A percentile compares a stretch with the other conserved stretches of the same genome.
These are phyloP conservation scores for Backusella westeae DNA, from an alignment of 192 early-diverging fungal species.

Conservation along the genomic window DNA sequence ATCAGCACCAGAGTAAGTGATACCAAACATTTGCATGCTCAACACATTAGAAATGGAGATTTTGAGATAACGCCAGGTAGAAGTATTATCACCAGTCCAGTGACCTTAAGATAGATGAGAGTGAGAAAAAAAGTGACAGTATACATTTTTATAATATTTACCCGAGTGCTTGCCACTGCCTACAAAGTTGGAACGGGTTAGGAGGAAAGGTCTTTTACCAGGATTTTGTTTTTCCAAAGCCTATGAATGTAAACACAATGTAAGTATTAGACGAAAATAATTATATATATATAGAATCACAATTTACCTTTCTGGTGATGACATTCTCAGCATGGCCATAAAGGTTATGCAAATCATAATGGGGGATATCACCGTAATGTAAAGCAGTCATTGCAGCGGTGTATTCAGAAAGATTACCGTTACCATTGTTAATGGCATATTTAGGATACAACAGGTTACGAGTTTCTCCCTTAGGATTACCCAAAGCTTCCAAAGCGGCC, in stretches of 20 bases:
- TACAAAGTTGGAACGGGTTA: slow-evolving; percentile 65
- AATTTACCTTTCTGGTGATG: slow-evolving; percentile 19
- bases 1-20: slow-evolving; percentile 69
- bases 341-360: slow-evolving; percentile 33
- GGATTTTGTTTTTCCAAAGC: slow-evolving; percentile 11
- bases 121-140: too few relatives aligned
- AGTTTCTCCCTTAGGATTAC: slow-evolving; percentile 14
- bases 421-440: slow-evolving; percentile 52
- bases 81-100: slow-evolving; percentile 57
- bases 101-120: background rate
- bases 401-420: slow-evolving; percentile 42
- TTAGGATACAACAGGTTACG: slow-evolving; percentile 40
- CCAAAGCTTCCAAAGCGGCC: slow-evolving; percentile 4
- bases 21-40: slow-evolving; percentile 69
- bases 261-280: background rate
- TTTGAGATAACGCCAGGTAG: slow-evolving; percentile 55
- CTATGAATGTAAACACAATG: background rate
- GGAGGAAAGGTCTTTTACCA: slow-evolving; percentile 47
- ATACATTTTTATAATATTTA: background rate
- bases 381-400: slow-evolving; percentile 46
- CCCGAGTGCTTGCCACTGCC: slow-evolving; percentile 50
- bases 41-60: slow-evolving; percentile 59
- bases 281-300: background rate
- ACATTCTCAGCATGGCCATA: slow-evolving; percentile 33
- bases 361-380: slow-evolving; percentile 18